phyloP scores from a whole-genome alignment of 306 rosid species.

The Acacia melanoxylon region DNA sequence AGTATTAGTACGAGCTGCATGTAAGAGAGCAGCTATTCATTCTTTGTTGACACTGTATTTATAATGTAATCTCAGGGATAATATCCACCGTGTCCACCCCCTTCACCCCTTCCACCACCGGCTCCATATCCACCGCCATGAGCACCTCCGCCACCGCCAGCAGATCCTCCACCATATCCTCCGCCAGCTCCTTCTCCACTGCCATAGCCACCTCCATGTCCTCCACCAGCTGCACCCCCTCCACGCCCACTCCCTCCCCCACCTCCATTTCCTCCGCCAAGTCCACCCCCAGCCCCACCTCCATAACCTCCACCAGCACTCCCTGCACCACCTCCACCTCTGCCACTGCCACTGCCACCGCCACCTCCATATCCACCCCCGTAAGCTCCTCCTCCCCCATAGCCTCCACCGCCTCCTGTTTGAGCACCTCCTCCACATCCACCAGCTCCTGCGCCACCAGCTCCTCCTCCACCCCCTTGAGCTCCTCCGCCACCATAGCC shows the following conservation, averaged over 20 bases:
- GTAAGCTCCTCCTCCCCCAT: constrained; percentile 27
- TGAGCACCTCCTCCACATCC: constrained; percentile 34
- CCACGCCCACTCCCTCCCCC: too few relatives aligned
- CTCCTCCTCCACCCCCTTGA: not conserved
- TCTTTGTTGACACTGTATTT: not conserved
- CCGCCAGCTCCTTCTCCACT: not conserved
- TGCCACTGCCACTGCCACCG: constrained; percentile 41
- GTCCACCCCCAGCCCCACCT: constrained; percentile 33
- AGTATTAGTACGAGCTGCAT: too few relatives aligned
- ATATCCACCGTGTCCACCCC: not conserved
- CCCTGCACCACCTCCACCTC: constrained; percentile 30
- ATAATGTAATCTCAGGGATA: not conserved
- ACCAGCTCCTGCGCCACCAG: constrained; percentile 18
- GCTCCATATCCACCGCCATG: not conserved
- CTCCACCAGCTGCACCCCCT: not conserved
- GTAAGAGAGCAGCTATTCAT: too few relatives aligned
- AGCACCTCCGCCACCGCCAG: not conserved
- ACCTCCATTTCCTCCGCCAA: constrained; percentile 36
- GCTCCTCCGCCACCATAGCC: constrained; percentile 18
- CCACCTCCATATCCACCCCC: constrained; percentile 59
- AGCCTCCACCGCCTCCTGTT: constrained; percentile 25
- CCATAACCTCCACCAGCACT: constrained; percentile 1
- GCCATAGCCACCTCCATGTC: not conserved
- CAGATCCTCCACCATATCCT: not conserved
- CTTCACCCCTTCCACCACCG: not conserved